These are phyloP conservation scores for Aspergillus transmontanensis DNA, from an alignment of 2,329 filamentous ascomycete genomes.

Conservation along the genomic window DNA sequence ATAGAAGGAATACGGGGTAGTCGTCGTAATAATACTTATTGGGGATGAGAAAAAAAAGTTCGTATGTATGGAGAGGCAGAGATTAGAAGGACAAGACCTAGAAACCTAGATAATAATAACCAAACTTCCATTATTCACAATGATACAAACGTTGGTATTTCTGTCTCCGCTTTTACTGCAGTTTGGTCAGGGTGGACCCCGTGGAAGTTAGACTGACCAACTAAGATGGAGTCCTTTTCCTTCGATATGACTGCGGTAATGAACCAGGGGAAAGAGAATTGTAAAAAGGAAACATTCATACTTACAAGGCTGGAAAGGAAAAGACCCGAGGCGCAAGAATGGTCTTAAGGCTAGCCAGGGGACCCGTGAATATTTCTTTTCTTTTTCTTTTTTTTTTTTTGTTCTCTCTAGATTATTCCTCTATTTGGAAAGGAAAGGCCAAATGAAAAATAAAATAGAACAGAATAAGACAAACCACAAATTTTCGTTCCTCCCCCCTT, in stretches of 20 bases:
- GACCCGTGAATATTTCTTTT: neutral
- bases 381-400: neutral
- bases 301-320: constrained; percentile 10
- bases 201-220: constrained; percentile 13
- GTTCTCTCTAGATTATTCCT: no score
- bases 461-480: neutral
- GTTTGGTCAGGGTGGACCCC: constrained; percentile 19
- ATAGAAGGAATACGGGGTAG: constrained; percentile 6
- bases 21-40: constrained; percentile 1
- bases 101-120: constrained; percentile 10
- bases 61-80: constrained; percentile 11
- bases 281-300: neutral
- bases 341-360: neutral
- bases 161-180: constrained; percentile 20
- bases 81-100: constrained; percentile 10
- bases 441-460: neutral
- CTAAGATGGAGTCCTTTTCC: constrained; percentile 19
- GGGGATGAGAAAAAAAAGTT: constrained; percentile 5
- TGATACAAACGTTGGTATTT: constrained; percentile 28
- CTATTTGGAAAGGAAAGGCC: neutral
- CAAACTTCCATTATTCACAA: constrained; percentile 11
- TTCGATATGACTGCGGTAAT: constrained; percentile 9
- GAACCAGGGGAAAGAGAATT: constrained; percentile 5
- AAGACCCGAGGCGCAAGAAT: constrained; percentile 8
- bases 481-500: neutral